Conservation (phyloP, 2,329 filamentous ascomycete species). For the Didymella arachidicola region DNA sequence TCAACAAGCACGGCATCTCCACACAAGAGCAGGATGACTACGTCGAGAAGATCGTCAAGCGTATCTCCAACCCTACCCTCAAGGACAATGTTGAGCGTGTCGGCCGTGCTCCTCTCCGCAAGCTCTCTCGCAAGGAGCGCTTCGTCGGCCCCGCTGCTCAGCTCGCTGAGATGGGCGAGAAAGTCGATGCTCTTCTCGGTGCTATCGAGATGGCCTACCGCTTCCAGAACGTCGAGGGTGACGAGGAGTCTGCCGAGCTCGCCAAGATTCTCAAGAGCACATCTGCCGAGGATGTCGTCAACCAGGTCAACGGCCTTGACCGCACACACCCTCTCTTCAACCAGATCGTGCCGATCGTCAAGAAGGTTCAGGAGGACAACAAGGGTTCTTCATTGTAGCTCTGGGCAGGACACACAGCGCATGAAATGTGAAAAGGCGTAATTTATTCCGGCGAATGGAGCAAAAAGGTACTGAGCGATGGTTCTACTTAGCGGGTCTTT, state of each 20-base stretch:
- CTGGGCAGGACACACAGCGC: background rate
- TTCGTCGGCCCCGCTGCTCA: conserved; percentile 92
- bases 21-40: conserved; percentile 81
- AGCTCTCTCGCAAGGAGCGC: conserved; percentile 92
- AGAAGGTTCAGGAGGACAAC: conserved; percentile 72
- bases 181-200: conserved; percentile 76
- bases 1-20: conserved; percentile 83
- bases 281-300: conserved; percentile 75
- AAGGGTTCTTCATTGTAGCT: conserved; percentile 23
- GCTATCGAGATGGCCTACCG: conserved; percentile 91
- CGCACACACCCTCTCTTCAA: conserved; percentile 78
- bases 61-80: conserved; percentile 91
- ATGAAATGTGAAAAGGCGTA: conserved; percentile 12
- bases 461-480: conserved; percentile 22
- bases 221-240: conserved; percentile 92
- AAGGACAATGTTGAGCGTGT: conserved; percentile 95
- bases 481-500: conserved; percentile 23
- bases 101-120: conserved; percentile 90
- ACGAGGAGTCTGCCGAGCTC: conserved; percentile 87
- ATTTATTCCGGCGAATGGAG: conserved; percentile 21
- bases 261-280: conserved; percentile 83
- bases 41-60: conserved; percentile 87
- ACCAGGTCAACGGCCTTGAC: conserved; percentile 82
- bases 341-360: conserved; percentile 77
- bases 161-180: conserved; percentile 80